Percentiles rank a stretch among this genome's conserved stretches.
These are phyloP conservation scores for Dothidotthia symphoricarpi DNA, from an alignment of 2,329 filamentous ascomycete species.

Conservation along the genomic window DNA sequence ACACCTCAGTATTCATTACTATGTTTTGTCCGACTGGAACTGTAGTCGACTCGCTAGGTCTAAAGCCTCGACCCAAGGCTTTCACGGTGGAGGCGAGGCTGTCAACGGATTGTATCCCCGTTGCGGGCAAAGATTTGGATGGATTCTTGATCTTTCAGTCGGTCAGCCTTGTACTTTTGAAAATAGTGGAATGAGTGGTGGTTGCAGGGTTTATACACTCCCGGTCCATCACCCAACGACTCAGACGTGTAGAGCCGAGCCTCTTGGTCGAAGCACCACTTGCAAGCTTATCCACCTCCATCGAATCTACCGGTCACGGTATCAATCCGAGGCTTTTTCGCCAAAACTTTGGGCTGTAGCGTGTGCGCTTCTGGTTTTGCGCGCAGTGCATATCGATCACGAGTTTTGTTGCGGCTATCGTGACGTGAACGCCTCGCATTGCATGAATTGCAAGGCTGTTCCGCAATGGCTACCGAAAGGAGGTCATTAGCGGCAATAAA, in stretches of 20 bases:
- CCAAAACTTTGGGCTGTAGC: constrained; percentile 5
- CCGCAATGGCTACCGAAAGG: constrained; percentile 14
- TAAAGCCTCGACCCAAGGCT: neutral
- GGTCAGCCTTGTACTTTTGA: constrained; percentile 35
- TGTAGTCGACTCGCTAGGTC: too few relatives aligned
- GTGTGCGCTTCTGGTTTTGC: constrained; percentile 13
- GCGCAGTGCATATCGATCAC: constrained; percentile 23
- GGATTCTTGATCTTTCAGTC: constrained; percentile 10
- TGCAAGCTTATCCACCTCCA: constrained; percentile 7
- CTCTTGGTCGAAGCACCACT: constrained; percentile 11
- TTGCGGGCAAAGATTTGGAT: neutral
- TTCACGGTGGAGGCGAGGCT: neutral
- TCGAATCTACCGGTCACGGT: constrained; percentile 2
- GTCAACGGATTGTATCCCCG: constrained; percentile 1
- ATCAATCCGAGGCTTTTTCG: constrained; percentile 4
- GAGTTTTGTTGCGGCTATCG: constrained; percentile 29
- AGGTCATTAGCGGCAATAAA: constrained; percentile 24
- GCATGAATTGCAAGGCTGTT: constrained; percentile 12
- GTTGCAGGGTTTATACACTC: constrained; percentile 23
- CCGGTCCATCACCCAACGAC: constrained; percentile 4
- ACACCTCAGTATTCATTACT: too few relatives aligned
- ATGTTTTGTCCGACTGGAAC: too few relatives aligned
- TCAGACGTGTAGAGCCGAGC: constrained; percentile 22
- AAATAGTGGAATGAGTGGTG: constrained; percentile 24
- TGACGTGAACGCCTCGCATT: constrained; percentile 30